phyloP scores from a whole-genome alignment of 2,329 filamentous ascomycete species.

The Colletotrichum sp. region DNA sequence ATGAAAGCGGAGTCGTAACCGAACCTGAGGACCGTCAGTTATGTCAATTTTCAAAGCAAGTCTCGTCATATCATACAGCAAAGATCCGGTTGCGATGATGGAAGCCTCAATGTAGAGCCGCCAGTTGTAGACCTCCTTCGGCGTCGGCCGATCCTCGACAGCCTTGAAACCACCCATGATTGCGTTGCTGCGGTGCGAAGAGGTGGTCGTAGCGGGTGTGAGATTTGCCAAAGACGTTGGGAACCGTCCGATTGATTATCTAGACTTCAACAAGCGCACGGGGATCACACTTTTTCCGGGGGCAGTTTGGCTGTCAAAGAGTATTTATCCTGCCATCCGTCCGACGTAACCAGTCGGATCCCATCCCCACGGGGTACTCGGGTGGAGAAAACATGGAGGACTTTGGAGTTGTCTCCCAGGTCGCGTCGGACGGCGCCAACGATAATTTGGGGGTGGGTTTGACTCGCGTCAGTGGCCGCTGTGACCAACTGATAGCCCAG shows the following conservation, averaged over 20 bases:
- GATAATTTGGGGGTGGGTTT: not conserved
- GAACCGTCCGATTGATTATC: not conserved
- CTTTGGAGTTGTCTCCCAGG: not conserved
- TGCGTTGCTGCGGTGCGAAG: not conserved
- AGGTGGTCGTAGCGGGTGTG: not conserved
- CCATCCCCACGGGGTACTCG: constrained; percentile 13
- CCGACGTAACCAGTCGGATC: constrained; percentile 7
- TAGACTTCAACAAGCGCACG: not conserved
- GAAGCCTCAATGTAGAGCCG: constrained; percentile 51
- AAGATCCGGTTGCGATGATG: constrained; percentile 52
- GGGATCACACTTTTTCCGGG: not conserved
- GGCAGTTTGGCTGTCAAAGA: constrained; percentile 4
- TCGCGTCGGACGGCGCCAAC: not conserved
- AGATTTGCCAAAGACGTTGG: not conserved
- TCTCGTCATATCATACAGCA: constrained; percentile 39
- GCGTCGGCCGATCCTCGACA: constrained; percentile 60
- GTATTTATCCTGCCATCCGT: constrained; percentile 13
- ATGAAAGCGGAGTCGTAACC: constrained; percentile 61
- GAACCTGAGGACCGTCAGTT: constrained; percentile 38
- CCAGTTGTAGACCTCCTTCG: constrained; percentile 61
- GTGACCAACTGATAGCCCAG: not conserved
- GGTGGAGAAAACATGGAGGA: constrained; percentile 17
- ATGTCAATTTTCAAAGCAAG: too few relatives aligned
- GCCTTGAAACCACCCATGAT: constrained; percentile 47
- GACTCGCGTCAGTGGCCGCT: constrained; percentile 4